A percentile compares a stretch with the other conserved stretches of the same genome.
These are phyloP conservation scores for Penicillium sp. DNA, from an alignment of 2,329 filamentous ascomycete species.

Conservation along the genomic window DNA sequence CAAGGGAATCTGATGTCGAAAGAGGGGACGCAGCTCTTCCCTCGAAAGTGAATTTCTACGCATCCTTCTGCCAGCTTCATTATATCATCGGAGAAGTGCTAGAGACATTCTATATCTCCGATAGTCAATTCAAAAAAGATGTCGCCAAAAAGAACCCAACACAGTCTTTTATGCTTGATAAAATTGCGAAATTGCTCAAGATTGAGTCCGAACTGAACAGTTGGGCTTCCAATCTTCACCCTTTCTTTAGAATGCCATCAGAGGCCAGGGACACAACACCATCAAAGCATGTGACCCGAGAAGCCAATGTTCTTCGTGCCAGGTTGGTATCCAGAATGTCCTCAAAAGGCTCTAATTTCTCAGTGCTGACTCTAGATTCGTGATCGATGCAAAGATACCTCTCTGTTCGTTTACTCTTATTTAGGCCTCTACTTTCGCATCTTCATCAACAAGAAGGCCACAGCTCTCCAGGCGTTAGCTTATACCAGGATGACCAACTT, in stretches of 20 bases:
- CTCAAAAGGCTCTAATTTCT: neutral
- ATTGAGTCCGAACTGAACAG: slow-evolving; percentile 3
- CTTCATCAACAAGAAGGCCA: slow-evolving; percentile 1
- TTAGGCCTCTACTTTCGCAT: slow-evolving; percentile 12
- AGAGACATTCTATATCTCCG: slow-evolving; percentile 8
- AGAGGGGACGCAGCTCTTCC: neutral
- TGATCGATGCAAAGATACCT: slow-evolving; percentile 10
- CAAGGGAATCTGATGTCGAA: neutral
- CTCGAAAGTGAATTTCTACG: slow-evolving; percentile 7
- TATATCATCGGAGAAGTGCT: slow-evolving; percentile 8
- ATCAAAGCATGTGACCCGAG: slow-evolving; percentile 6
- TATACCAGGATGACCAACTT: slow-evolving; percentile 4
- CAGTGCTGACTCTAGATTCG: neutral
- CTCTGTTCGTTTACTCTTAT: slow-evolving; percentile 16
- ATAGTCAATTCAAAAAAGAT: neutral
- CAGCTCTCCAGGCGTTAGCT: neutral
- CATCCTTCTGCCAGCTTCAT: slow-evolving; percentile 9
- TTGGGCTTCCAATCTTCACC: slow-evolving; percentile 4
- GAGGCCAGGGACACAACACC: slow-evolving; percentile 3
- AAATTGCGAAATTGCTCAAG: slow-evolving; percentile 1
- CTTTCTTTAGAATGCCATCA: slow-evolving; percentile 4
- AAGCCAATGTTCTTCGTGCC: slow-evolving; percentile 9
- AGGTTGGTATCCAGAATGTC: neutral
- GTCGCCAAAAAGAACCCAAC: neutral
- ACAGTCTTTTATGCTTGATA: neutral